phyloP scores from a whole-genome alignment of 805 yeast genomes.

The Wickerhamiella dianesei region DNA sequence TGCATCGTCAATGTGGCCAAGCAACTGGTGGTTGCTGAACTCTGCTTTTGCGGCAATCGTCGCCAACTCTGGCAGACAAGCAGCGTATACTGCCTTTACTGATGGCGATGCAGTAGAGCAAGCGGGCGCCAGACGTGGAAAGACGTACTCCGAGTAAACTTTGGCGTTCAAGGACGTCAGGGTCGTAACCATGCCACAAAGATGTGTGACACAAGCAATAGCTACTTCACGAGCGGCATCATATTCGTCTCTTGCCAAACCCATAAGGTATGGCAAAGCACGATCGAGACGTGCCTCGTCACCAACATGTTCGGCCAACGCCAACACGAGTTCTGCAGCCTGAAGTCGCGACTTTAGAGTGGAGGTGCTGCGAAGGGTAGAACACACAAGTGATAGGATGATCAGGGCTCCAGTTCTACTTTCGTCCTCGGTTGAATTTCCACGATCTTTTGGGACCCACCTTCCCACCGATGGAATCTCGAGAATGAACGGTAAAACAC shows the following conservation, averaged over 20 bases:
- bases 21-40: conserved; percentile 12
- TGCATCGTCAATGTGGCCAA: conserved; percentile 49
- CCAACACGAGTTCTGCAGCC: conserved; percentile 64
- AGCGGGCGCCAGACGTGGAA: conserved; percentile 45
- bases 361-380: conserved; percentile 47
- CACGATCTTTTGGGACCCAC: conserved; percentile 7
- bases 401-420: conserved; percentile 37
- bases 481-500: neutral
- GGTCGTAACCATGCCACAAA: conserved; percentile 47
- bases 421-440: neutral
- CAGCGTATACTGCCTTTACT: conserved; percentile 56
- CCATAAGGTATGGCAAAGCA: conserved; percentile 63
- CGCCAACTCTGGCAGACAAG: conserved; percentile 61
- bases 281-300: conserved; percentile 83
- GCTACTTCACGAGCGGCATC: conserved; percentile 56
- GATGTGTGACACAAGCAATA: conserved; percentile 49
- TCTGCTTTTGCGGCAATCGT: conserved; percentile 36
- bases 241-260: conserved; percentile 56
- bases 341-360: conserved; percentile 46
- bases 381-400: conserved; percentile 41
- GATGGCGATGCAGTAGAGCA: conserved; percentile 31
- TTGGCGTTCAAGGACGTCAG: conserved; percentile 64
- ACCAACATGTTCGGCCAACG: conserved; percentile 57
- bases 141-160: conserved; percentile 66
- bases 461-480: neutral